Evolutionary conservation across 164 flowering plant species (phyloP), one percentile per base, ranked within the genome.

Genomic region (Tinospora cordifolia): DNA sequence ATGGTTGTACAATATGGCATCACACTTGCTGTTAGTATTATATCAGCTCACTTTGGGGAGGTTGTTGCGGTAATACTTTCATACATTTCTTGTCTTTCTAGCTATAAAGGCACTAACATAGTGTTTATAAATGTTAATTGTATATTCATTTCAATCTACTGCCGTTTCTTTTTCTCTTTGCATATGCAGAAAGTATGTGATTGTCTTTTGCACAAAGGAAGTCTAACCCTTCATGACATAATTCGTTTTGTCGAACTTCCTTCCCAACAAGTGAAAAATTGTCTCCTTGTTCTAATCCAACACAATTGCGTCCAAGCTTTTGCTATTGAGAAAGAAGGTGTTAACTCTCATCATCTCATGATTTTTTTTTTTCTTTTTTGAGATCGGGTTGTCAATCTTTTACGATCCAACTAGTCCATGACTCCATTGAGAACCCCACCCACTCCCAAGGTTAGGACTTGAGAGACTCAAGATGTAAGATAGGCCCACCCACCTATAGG

Each of bases 221-320:
- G 88, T 8, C 79, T 88, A 41, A 74, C 89, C 0, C 73, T 83
- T 6, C 66, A 65, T 17, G 75, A 75, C 3, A 68, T 92, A 21
- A 60, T 63, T 27, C 81, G 82, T 3, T 81, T 12, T 83, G 83
- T 92, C 0, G 82, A 85, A 62, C 86, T 92, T 38, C 59, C 77
- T 34, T 36, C 57, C 26, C 63, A 67, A 9, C 81, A 86, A 73
- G 86, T 91, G 15, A 84, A 75, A 71, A 85, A 90, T 68, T 83
- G 87, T 49, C 77, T 95, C 0, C 88, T 87, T 39, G 90, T 91
- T 51, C 73, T 95, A 15, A 92, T 92, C 69, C 99, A 95, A 65
- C 99, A 92, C 73, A 95, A 92, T 59, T 92, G 98, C 65, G 92
- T 92, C 66, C 97, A 92, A 78, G 87, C 98, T 66, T 95, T 86